These are phyloP conservation scores for Parascedosporium putredinis DNA, from an alignment of 2,329 filamentous ascomycete species.

Conservation along the genomic window DNA sequence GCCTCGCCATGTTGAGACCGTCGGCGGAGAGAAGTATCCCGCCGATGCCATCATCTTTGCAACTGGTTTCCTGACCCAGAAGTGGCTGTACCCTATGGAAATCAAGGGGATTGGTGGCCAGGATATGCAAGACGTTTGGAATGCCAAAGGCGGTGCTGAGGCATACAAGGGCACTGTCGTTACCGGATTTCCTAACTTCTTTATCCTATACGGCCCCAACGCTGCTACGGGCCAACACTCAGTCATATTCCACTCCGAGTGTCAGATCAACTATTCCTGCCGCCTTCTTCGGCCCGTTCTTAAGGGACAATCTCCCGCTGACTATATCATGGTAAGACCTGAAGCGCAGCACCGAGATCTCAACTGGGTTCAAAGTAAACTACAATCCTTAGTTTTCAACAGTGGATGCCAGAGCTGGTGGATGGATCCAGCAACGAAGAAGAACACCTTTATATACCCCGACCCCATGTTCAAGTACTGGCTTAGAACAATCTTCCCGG, in stretches of 20 bases:
- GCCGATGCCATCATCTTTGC: conserved; percentile 32
- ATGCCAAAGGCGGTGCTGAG: conserved; percentile 21
- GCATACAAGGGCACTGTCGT: conserved; percentile 40
- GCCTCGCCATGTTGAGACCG: conserved; percentile 9
- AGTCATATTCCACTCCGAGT: conserved; percentile 39
- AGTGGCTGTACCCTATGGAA: conserved; percentile 34
- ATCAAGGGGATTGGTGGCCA: conserved; percentile 31
- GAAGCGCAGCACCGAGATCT: conserved; percentile 16
- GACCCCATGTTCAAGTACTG: not conserved
- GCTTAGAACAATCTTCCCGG: not conserved
- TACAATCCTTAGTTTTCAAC: conserved; percentile 34
- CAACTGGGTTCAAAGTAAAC: conserved; percentile 27
- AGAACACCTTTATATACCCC: conserved; percentile 25
- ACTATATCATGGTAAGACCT: conserved; percentile 21
- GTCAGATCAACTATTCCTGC: conserved; percentile 36
- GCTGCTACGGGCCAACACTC: conserved; percentile 35
- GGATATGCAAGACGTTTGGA: conserved; percentile 28
- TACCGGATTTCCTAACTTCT: conserved; percentile 32
- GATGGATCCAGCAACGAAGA: conserved; percentile 31
- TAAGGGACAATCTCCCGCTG: conserved; percentile 16
- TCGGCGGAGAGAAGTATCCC: conserved; percentile 12
- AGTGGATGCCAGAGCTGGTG: conserved; percentile 42
- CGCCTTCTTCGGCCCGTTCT: conserved; percentile 26
- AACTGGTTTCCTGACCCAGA: conserved; percentile 37
- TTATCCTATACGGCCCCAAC: conserved; percentile 30